Evolutionary conservation across 768 basidiomycete genomes (phyloP).

Genomic region (Piloderma croceum): DNA sequence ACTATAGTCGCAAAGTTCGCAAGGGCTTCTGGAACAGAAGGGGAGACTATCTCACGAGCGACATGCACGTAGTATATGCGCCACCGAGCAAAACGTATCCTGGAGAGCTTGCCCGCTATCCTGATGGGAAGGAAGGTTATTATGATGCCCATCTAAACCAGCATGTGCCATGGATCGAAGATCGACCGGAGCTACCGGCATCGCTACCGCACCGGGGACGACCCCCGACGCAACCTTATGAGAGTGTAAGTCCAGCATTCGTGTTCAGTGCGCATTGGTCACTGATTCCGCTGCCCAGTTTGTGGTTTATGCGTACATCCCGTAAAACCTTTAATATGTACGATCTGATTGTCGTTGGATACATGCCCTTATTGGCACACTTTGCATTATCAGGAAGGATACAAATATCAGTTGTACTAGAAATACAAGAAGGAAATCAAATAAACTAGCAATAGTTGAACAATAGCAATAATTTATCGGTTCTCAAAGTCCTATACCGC

Average conservation of each 20-base stretch:
- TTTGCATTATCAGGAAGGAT: too few relatives aligned
- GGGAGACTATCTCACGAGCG: conserved; percentile 60
- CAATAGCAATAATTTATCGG: too few relatives aligned
- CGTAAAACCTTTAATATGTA: too few relatives aligned
- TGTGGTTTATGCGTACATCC: not conserved
- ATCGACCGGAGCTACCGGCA: not conserved
- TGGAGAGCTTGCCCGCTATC: conserved; percentile 54
- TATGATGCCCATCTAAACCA: not conserved
- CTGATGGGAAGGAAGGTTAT: conserved; percentile 48
- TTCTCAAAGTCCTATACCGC: too few relatives aligned
- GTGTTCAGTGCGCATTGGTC: not conserved
- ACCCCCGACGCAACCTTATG: not conserved
- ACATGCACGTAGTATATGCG: conserved; percentile 60
- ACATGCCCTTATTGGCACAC: too few relatives aligned
- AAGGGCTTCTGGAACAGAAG: conserved; percentile 70
- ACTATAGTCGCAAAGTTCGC: conserved; percentile 34
- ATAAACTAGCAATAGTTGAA: too few relatives aligned
- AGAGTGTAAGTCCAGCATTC: not conserved
- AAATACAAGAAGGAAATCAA: too few relatives aligned
- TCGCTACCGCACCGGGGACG: not conserved
- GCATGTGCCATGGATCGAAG: not conserved
- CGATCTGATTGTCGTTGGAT: too few relatives aligned
- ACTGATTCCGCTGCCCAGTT: not conserved
- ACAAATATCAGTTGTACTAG: too few relatives aligned
- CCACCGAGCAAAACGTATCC: conserved; percentile 54